Evolutionary conservation across 352 stramenopile species (phyloP), one percentile per base, ranked within the genome.

Genomic region (Globisporangium takayamanum): DNA sequence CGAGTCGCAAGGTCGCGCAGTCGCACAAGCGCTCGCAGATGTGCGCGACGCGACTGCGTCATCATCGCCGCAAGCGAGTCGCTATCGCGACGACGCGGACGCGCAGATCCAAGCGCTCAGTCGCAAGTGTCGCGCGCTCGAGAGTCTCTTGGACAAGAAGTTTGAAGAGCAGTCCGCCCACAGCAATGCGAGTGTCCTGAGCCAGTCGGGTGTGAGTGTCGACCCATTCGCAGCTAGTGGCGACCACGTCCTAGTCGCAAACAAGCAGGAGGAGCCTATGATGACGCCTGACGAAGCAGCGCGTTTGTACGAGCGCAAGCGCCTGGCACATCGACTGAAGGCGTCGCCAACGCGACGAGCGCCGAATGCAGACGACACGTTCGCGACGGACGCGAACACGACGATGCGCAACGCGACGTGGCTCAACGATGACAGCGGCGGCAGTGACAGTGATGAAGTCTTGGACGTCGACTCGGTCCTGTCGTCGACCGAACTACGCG

Each of bases 81-180:
- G 22, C 22, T 2, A 5, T 36, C 5, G 36, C 25, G 16, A 56
- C 15, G 58, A 53, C 33, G 37, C 55, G 16, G 63, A 76, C 28
- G 52, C 57, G 28, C 66, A 70, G 8, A 66, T 88, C 25, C 61
- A 72, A 53, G 69, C 68, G 42, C 72, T 88, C 46, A 74, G 62
- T 47, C 71, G 71, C 36, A 70, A 74, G 14, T 86, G 78, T 59
- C 71, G 66, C 12, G 76, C 76, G 45, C 44, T 87, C 18, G 74
- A 84, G 44, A 80, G 68, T 28, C 53, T 88, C 10, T 63, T 88
- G 0, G 67, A 77, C 47, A 83, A 80, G 56, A 86, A 87, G 30
- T 85, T 87, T 42, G 76, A 84, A 57, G 68, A 79, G 37, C 73
- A 52, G 25, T 62, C 66, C 18, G 46, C 28, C 2, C 65, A 51